Conservation (phyloP, 2,329 filamentous ascomycete species). For the Dactylellina drechsleri region DNA sequence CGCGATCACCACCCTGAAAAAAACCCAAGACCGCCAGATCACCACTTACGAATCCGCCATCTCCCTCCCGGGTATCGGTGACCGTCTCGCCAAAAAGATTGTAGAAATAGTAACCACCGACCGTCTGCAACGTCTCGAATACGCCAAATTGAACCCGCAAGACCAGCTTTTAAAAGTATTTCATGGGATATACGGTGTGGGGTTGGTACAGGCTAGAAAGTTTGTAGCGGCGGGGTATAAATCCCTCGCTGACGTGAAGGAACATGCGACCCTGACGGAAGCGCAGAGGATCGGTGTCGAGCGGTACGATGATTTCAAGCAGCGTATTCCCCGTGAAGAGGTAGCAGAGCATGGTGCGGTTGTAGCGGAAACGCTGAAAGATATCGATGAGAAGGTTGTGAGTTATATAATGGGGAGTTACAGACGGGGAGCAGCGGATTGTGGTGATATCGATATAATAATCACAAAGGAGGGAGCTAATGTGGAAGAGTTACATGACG, state of each 20-base stretch:
- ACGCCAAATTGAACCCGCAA: slow-evolving; percentile 73
- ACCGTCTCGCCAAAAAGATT: slow-evolving; percentile 81
- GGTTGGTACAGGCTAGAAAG: slow-evolving; percentile 73
- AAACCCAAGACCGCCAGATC: slow-evolving; percentile 64
- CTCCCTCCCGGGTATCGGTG: slow-evolving; percentile 74
- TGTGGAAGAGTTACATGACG: slow-evolving; percentile 61
- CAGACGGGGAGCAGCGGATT: slow-evolving; percentile 77
- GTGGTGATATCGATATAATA: slow-evolving; percentile 83
- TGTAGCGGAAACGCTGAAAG: slow-evolving; percentile 70
- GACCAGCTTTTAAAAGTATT: slow-evolving; percentile 75
- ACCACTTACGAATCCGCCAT: slow-evolving; percentile 57
- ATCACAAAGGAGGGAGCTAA: slow-evolving; percentile 74
- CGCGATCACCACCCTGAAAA: slow-evolving; percentile 77
- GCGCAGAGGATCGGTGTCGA: slow-evolving; percentile 81
- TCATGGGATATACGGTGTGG: slow-evolving; percentile 81
- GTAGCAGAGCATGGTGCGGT: slow-evolving; percentile 75
- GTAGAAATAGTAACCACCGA: slow-evolving; percentile 86
- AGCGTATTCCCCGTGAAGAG: slow-evolving; percentile 80
- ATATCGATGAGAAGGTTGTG: slow-evolving; percentile 73
- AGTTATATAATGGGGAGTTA: slow-evolving; percentile 85
- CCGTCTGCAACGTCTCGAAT: slow-evolving; percentile 76
- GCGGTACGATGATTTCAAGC: slow-evolving; percentile 80
- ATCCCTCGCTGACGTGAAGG: slow-evolving; percentile 76
- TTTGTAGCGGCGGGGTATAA: slow-evolving; percentile 81
- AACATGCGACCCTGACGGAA: slow-evolving; percentile 71